These are phyloP conservation scores for Castanospermum australe DNA, from an alignment of 306 rosid genomes.

Conservation along the genomic window DNA sequence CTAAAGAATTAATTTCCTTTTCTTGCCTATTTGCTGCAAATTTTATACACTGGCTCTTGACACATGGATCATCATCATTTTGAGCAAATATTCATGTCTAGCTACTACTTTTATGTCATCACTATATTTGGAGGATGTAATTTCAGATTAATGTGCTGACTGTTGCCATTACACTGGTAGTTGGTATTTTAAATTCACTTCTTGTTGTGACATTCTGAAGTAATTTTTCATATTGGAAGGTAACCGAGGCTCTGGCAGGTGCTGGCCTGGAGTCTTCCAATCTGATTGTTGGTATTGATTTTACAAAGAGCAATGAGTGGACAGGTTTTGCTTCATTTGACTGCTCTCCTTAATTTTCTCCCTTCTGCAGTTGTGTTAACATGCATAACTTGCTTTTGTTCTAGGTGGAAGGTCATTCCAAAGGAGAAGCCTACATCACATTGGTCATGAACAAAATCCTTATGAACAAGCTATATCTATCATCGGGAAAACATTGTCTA, in stretches of 20 bases:
- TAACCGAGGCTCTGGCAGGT: slow-evolving; percentile 72
- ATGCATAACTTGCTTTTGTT: slow-evolving; percentile 24
- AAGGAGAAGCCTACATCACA: slow-evolving; percentile 87
- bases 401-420: slow-evolving; percentile 82
- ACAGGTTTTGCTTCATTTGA: slow-evolving; percentile 65
- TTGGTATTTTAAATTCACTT: neutral
- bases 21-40: slow-evolving; percentile 15
- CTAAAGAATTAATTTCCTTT: neutral
- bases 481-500: slow-evolving; percentile 83
- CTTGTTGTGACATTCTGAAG: slow-evolving; percentile 15
- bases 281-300: slow-evolving; percentile 94
- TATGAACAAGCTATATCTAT: slow-evolving; percentile 94
- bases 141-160: neutral
- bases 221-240: slow-evolving; percentile 48
- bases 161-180: neutral
- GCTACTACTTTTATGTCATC: slow-evolving; percentile 8
- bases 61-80: neutral
- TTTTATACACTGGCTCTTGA: neutral
- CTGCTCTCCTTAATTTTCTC: slow-evolving; percentile 2
- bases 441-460: slow-evolving; percentile 81
- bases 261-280: slow-evolving; percentile 96
- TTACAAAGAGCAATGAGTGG: slow-evolving; percentile 99
- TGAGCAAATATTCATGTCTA: neutral
- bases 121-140: neutral
- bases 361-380: slow-evolving; percentile 17